Evolutionary conservation across 2,329 filamentous ascomycete species (phyloP).

Genomic region (Thelonectria discophora): DNA sequence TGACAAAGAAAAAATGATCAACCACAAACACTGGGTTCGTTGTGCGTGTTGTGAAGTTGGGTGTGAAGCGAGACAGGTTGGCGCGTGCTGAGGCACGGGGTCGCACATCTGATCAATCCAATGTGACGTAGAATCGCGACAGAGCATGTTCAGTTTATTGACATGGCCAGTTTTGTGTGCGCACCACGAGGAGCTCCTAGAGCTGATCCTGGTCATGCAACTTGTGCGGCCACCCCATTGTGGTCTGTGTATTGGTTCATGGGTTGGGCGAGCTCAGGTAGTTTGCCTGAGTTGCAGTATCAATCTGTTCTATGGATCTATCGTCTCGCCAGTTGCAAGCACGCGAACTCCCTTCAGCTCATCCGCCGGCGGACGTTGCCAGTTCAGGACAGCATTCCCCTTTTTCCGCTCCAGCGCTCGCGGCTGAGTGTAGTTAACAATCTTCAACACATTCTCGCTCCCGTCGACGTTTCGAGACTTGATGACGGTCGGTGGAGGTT

Average conservation of each 20-base stretch:
- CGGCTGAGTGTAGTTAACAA: conserved; percentile 9
- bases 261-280: neutral
- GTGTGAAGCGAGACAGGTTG: too few relatives aligned
- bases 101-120: neutral
- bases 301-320: conserved; percentile 7
- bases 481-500: conserved; percentile 11
- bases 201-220: neutral
- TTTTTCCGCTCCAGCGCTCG: conserved; percentile 12
- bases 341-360: conserved; percentile 18
- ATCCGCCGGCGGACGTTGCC: conserved; percentile 24
- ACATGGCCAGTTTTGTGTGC: neutral
- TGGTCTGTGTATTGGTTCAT: conserved; percentile 5
- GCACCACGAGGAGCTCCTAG: neutral
- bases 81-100: too few relatives aligned
- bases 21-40: conserved; percentile 22
- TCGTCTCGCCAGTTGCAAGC: conserved; percentile 23
- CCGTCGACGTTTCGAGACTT: conserved; percentile 12
- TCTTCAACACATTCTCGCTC: conserved; percentile 1
- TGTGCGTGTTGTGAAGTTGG: neutral
- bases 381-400: conserved; percentile 26
- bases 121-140: neutral
- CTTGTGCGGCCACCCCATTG: neutral
- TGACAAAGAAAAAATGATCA: conserved; percentile 42
- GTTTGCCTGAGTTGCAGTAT: neutral
- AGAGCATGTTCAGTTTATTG: neutral